These are phyloP conservation scores for Rhytidiadelphus loreus DNA, from an alignment of 225 moss, liverwort and hornwort genomes.

Conservation along the genomic window DNA sequence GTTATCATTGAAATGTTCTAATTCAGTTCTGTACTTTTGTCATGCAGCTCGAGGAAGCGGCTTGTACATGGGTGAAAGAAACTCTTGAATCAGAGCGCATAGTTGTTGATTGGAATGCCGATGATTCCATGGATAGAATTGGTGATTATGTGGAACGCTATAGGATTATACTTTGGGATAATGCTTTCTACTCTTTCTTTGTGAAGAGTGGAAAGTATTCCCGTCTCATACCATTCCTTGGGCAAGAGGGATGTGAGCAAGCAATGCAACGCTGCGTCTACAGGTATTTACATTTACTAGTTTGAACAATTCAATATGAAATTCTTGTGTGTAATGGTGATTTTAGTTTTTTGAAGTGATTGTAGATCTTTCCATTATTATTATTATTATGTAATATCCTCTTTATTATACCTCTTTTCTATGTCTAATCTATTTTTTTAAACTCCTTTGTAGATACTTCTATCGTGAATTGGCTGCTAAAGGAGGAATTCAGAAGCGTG, in stretches of 20 bases:
- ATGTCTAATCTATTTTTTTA: accelerated
- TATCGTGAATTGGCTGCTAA: too few relatives aligned
- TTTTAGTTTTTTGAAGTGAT: not conserved
- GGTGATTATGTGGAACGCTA: not conserved
- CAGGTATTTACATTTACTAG: not conserved
- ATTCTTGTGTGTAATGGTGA: accelerated
- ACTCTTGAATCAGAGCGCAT: accelerated
- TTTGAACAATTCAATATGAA: accelerated
- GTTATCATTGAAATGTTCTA: too few relatives aligned
- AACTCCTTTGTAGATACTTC: not conserved
- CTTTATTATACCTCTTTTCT: not conserved
- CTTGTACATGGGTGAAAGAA: accelerated
- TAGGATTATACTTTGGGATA: not conserved
- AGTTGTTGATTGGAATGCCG: not conserved
- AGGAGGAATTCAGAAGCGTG: too few relatives aligned
- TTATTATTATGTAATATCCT: not conserved
- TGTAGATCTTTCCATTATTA: not conserved
- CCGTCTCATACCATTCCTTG: not conserved
- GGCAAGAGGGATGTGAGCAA: too few relatives aligned
- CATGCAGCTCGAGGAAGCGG: too few relatives aligned
- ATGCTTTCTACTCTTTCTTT: not conserved
- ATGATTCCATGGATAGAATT: not conserved
- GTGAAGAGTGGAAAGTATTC: not conserved
- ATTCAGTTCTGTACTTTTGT: too few relatives aligned
- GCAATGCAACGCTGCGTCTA: not conserved